These are phyloP conservation scores for Grigorovia yakushimaensis DNA, from an alignment of 805 yeast species.

Conservation along the genomic window DNA sequence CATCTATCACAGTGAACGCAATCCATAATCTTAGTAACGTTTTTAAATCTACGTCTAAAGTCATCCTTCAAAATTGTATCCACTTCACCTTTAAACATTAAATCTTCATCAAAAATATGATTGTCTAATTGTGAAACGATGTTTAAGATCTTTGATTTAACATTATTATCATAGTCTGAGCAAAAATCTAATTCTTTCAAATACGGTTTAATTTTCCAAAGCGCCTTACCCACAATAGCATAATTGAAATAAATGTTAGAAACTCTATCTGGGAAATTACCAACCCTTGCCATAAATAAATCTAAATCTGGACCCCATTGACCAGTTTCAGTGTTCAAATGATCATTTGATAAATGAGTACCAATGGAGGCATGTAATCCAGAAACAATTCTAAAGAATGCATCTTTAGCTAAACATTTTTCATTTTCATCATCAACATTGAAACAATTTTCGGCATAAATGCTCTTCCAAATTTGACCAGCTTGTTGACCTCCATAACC, in stretches of 20 bases:
- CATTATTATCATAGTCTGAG: constrained; percentile 34
- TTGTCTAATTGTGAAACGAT: constrained; percentile 31
- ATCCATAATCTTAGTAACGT: constrained; percentile 89
- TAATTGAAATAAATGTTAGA: constrained; percentile 88
- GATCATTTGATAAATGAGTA: constrained; percentile 83
- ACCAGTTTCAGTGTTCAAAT: constrained; percentile 58
- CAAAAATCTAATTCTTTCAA: constrained; percentile 44
- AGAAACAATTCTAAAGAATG: constrained; percentile 75
- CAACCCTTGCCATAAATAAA: constrained; percentile 82
- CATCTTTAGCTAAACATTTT: constrained; percentile 74
- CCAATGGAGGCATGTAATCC: constrained; percentile 96
- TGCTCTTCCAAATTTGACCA: constrained; percentile 84
- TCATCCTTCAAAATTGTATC: constrained; percentile 59
- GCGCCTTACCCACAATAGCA: constrained; percentile 74
- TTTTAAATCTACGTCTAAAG: constrained; percentile 74
- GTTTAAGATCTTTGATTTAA: constrained; percentile 34
- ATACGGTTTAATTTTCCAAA: constrained; percentile 54
- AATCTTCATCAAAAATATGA: constrained; percentile 41
- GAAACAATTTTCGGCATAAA: constrained; percentile 87
- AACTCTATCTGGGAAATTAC: constrained; percentile 78
- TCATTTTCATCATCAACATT: constrained; percentile 36
- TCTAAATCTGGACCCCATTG: constrained; percentile 77
- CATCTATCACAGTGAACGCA: constrained; percentile 98
- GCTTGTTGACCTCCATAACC: constrained; percentile 94
- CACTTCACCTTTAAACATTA: constrained; percentile 39